Evolutionary conservation across 176 grass and related monocot genomes (phyloP), one percentile per base, ranked within the genome.

Genomic region (Miscanthus lutarioriparius): DNA sequence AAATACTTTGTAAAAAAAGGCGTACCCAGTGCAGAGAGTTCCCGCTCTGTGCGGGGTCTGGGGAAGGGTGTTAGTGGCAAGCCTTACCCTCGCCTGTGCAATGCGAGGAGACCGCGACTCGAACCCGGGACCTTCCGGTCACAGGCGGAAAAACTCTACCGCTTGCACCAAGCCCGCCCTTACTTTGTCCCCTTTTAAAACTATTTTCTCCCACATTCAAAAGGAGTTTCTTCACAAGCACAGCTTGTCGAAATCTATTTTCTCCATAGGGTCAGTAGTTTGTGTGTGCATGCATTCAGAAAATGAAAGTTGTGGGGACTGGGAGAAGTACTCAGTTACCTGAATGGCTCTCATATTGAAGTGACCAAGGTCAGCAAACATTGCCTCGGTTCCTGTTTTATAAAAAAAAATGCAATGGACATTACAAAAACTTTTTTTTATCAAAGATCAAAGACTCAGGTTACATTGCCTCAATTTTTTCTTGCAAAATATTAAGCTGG

Each of bases 341-440:
- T 90, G 90, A 84, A 92, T 32, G 3, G 93, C 90, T 82, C 75
- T 92, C 32, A 90, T 44, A 64, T 86, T 90, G 85, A 95, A 95
- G 85, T 95, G 93, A 36, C 93, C 93, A 77, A 95, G 77, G 84
- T 92, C 93, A 12, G 93, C 90, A 72, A 95, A 95, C 90, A 92
- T 92, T 39, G 90, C 93, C 78, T 95, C 93, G 7, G 88, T 90
- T 67, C 93, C 93, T 95, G 74, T 94, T 89, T 79, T 69, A 74
- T 12, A 28, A 59, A 85, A 85, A n/a, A 58, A 59, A 59, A 48
- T 7, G 19, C 1, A 67, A 27, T 69, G 40, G 23, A 10, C 63
- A 58, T 70, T 74, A 79, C 37, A 56, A 32, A 59, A 41, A 56
- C 16, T 20, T 19, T 4, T 53, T 53, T 56, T 20, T 30, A n/a